Percentiles rank a stretch among this genome's conserved stretches.
Evolutionary conservation across 2,329 filamentous ascomycete genomes (phyloP).

Genomic region (Diaporthe aspalathi): DNA sequence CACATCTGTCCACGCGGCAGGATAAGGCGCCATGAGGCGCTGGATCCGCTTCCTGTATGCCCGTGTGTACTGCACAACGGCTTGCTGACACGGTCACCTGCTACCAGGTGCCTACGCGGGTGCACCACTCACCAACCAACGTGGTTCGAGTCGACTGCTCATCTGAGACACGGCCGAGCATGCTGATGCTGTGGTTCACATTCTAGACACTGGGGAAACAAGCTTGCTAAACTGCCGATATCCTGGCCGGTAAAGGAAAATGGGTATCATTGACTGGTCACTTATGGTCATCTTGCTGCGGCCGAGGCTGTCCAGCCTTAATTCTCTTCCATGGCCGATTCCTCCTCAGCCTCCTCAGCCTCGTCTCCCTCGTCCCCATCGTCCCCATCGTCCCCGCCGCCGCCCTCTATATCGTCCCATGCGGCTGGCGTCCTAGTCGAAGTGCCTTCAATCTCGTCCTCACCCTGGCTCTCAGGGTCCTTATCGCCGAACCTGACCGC

Average conservation of each 20-base stretch:
- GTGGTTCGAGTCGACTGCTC: background rate
- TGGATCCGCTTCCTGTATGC: background rate
- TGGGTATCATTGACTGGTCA: slow-evolving; percentile 36
- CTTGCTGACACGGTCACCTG: slow-evolving; percentile 2
- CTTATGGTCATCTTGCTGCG: background rate
- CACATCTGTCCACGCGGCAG: background rate
- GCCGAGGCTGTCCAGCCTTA: slow-evolving; percentile 2
- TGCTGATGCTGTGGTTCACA: background rate
- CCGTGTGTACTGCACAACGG: background rate
- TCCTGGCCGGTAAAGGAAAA: background rate
- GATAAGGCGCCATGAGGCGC: background rate
- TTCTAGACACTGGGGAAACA: background rate
- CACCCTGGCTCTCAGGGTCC: slow-evolving; percentile 3
- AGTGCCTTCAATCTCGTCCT: slow-evolving; percentile 6
- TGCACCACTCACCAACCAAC: background rate
- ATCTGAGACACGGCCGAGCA: background rate
- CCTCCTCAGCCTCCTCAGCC: slow-evolving; percentile 40
- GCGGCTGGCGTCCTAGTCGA: slow-evolving; percentile 10
- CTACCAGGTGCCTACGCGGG: too few relatives aligned
- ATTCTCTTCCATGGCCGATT: slow-evolving; percentile 42
- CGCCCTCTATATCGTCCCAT: slow-evolving; percentile 32
- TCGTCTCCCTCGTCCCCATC: slow-evolving; percentile 40
- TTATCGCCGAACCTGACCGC: slow-evolving; percentile 35
- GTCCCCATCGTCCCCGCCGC: slow-evolving; percentile 41
- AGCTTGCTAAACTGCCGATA: background rate